Evolutionary conservation across 441 rosid genomes (phyloP).

Genomic region (Croton setiger): DNA sequence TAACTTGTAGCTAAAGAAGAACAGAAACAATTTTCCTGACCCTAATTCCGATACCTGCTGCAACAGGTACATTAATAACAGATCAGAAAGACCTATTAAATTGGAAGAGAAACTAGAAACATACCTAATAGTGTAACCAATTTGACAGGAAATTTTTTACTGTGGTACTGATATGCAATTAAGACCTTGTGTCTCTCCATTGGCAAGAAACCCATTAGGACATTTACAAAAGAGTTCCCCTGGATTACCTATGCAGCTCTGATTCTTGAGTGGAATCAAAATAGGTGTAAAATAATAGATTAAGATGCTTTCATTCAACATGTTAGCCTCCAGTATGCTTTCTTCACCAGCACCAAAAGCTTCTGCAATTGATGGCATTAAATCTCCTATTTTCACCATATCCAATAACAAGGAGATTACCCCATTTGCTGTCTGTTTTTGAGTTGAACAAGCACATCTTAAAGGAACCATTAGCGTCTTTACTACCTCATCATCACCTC

Average conservation of each 20-base stretch:
- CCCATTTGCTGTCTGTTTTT: background rate
- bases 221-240: slow-evolving; percentile 2
- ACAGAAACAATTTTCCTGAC: slow-evolving; percentile 14
- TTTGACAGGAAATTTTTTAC: slow-evolving; percentile 7
- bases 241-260: background rate
- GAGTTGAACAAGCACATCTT: slow-evolving; percentile 9
- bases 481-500: background rate
- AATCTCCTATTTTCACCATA: slow-evolving; percentile 3
- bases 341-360: background rate
- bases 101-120: background rate
- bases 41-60: slow-evolving; percentile 27
- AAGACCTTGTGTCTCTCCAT: background rate
- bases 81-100: background rate
- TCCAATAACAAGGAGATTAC: slow-evolving; percentile 3
- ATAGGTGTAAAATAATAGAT: slow-evolving; percentile 7
- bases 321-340: background rate
- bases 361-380: background rate
- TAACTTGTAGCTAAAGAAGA: slow-evolving; percentile 16
- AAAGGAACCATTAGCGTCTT: slow-evolving; percentile 4
- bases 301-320: background rate
- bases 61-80: background rate
- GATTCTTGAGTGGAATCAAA: slow-evolving; percentile 7
- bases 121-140: background rate
- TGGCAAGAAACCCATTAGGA: background rate
- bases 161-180: slow-evolving; percentile 3